A percentile compares a stretch with the other conserved stretches of the same genome.
phyloP scores from a whole-genome alignment of 139 green algal species.

The Astrephomene gubernaculifera region DNA sequence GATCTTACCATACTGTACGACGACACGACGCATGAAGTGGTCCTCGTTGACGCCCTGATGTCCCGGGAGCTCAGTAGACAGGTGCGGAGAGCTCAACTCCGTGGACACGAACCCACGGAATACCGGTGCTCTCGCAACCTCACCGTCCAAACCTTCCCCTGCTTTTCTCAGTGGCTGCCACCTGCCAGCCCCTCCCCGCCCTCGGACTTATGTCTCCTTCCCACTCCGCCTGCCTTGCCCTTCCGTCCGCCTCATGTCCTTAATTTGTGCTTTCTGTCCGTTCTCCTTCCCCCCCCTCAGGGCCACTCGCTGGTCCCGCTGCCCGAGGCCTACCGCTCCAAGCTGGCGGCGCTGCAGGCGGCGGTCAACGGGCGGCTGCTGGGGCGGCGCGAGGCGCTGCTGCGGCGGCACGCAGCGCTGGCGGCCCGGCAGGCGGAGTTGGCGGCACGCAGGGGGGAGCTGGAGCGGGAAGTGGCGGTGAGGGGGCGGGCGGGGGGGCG shows the following conservation, averaged over 20 bases:
- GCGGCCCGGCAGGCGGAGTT: conserved; percentile 25
- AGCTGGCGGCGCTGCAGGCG: conserved; percentile 33
- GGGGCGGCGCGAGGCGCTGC: conserved; percentile 20
- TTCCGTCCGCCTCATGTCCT: neutral
- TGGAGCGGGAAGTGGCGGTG: conserved; percentile 41
- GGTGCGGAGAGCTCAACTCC: neutral
- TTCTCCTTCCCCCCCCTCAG: neutral
- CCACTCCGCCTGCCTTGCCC: neutral
- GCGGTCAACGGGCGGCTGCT: conserved; percentile 30
- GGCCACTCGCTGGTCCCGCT: conserved; percentile 22
- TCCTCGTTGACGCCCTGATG: conserved; percentile 18
- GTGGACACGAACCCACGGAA: neutral
- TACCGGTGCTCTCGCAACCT: neutral
- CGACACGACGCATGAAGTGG: conserved; percentile 35
- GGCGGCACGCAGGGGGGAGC: conserved; percentile 7
- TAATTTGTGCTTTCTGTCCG: neutral
- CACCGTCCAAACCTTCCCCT: neutral
- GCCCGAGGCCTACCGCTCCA: conserved; percentile 35
- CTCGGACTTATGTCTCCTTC: neutral
- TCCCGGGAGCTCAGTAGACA: conserved; percentile 9
- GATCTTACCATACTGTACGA: conserved; percentile 16
- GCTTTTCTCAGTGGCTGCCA: neutral
- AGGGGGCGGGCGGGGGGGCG: neutral
- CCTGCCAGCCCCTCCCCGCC: neutral
- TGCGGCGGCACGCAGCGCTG: conserved; percentile 40